phyloP scores from a whole-genome alignment of 495 filamentous ascomycete genomes.

The Penicillium paxilli region DNA sequence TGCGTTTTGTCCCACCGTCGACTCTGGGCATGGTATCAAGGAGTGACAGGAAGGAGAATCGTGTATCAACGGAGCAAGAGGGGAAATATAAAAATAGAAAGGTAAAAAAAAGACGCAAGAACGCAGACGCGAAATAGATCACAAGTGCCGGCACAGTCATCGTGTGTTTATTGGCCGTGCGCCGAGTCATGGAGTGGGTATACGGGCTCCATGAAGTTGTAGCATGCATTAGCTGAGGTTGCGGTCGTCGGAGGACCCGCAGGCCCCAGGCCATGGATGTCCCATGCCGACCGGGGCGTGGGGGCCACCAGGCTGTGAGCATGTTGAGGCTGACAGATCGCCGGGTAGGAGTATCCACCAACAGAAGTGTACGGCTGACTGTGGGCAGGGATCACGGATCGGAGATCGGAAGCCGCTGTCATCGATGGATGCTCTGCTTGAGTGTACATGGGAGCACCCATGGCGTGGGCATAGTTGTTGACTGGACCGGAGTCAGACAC shows the following conservation, averaged over 20 bases:
- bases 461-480: slow-evolving; percentile 30
- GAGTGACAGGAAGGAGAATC: slow-evolving; percentile 40
- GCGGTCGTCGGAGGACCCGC: slow-evolving; percentile 14
- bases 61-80: slow-evolving; percentile 29
- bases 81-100: slow-evolving; percentile 31
- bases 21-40: slow-evolving; percentile 36
- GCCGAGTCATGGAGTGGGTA: slow-evolving; percentile 34
- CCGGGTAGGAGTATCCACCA: slow-evolving; percentile 35
- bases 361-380: slow-evolving; percentile 35
- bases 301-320: slow-evolving; percentile 26
- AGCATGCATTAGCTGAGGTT: slow-evolving; percentile 25
- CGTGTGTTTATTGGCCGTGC: slow-evolving; percentile 17
- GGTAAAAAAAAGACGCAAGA: slow-evolving; percentile 8
- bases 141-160: slow-evolving; percentile 4
- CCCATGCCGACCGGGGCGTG: slow-evolving; percentile 32
- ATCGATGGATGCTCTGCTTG: slow-evolving; percentile 24
- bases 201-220: slow-evolving; percentile 37
- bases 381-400: slow-evolving; percentile 31
- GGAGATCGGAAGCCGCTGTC: slow-evolving; percentile 30
- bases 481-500: slow-evolving; percentile 38
- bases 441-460: slow-evolving; percentile 30
- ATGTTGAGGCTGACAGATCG: slow-evolving; percentile 35
- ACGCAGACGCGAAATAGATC: slow-evolving; percentile 15
- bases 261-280: slow-evolving; percentile 31
- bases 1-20: background rate